Evolutionary conservation across 768 basidiomycete species (phyloP).

Genomic region (Tricholoma terreum): DNA sequence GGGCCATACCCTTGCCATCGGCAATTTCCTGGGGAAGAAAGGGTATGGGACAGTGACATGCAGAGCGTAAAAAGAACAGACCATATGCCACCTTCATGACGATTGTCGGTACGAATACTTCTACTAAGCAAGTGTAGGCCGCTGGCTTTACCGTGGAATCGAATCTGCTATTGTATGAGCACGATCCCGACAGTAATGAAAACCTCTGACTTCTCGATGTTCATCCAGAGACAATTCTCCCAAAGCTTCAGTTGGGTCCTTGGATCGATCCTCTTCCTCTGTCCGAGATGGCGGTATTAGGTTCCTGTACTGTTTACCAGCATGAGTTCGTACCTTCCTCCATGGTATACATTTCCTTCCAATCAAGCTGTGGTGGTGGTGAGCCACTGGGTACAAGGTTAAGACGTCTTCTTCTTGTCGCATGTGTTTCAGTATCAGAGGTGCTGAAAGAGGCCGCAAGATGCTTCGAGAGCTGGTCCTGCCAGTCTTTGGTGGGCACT

Average conservation of each 20-base stretch:
- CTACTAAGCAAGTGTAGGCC: constrained; percentile 74
- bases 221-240: constrained; percentile 75
- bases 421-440: constrained; percentile 14
- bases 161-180: constrained; percentile 48
- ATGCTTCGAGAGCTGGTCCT: constrained; percentile 63
- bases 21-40: constrained; percentile 48
- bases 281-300: not conserved
- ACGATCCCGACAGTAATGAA: not conserved
- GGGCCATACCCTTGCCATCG: constrained; percentile 77
- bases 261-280: constrained; percentile 36
- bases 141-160: constrained; percentile 78
- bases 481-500: constrained; percentile 74
- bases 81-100: constrained; percentile 70
- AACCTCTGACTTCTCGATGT: constrained; percentile 58
- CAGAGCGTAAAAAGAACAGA: constrained; percentile 27
- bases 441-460: constrained; percentile 35
- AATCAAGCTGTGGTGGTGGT: constrained; percentile 38
- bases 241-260: constrained; percentile 53
- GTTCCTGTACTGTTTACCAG: not conserved
- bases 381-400: constrained; percentile 27
- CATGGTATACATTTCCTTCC: constrained; percentile 61
- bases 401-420: constrained; percentile 24
- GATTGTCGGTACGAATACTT: constrained; percentile 62
- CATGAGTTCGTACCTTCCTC: constrained; percentile 27
- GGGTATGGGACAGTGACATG: constrained; percentile 12